A percentile compares a stretch with the other conserved stretches of the same genome.
Evolutionary conservation across 2,329 filamentous ascomycete species (phyloP).

Genomic region (Scedosporium aurantiacum): DNA sequence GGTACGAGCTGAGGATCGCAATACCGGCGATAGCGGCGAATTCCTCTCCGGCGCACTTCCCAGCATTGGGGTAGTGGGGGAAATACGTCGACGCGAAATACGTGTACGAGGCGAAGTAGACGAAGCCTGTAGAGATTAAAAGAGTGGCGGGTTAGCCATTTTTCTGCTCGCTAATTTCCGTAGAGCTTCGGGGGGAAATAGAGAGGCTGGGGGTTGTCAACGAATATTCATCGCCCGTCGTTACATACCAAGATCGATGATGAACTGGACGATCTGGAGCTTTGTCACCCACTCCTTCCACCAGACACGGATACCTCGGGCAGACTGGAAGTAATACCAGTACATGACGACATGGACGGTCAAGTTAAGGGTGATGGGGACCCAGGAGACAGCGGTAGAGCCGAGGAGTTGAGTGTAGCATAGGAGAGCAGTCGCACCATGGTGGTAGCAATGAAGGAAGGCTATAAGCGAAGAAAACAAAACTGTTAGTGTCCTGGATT

Average conservation of each 20-base stretch:
- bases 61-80: conserved; percentile 69
- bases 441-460: conserved; percentile 98
- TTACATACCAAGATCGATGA: conserved; percentile 81
- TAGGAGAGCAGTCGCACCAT: conserved; percentile 89
- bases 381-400: conserved; percentile 88
- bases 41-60: conserved; percentile 88
- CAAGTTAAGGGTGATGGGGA: conserved; percentile 84
- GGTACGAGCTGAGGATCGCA: conserved; percentile 84
- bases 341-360: conserved; percentile 98
- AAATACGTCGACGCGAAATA: conserved; percentile 94
- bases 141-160: background rate
- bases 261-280: conserved; percentile 92
- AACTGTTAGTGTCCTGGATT: background rate
- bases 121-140: conserved; percentile 77
- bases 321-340: conserved; percentile 99
- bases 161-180: conserved; percentile 4
- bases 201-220: background rate
- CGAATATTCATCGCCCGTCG: background rate
- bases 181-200: too few relatives aligned
- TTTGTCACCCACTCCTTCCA: conserved; percentile 99
- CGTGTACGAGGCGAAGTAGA: conserved; percentile 98
- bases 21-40: conserved; percentile 92
- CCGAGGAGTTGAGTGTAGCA: conserved; percentile 97
- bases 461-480: conserved; percentile 21
- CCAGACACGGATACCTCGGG: conserved; percentile 90